Percentiles rank a stretch among this genome's conserved stretches.
phyloP scores from a whole-genome alignment of 1,284 basidiomycete species.

The Trametes versicolor region DNA sequence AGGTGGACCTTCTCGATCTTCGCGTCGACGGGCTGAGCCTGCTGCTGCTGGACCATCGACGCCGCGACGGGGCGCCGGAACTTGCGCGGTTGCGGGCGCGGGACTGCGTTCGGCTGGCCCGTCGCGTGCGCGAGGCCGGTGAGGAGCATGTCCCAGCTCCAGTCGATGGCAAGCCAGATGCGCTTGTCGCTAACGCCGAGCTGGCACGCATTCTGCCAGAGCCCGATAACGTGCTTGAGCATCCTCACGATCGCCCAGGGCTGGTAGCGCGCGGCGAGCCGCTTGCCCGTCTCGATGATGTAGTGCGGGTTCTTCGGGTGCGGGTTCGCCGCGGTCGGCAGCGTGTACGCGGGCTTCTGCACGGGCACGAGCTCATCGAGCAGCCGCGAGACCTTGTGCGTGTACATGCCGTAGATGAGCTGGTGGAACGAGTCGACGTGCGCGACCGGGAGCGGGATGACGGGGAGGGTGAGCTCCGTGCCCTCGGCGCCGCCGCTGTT shows the following conservation, averaged over 20 bases:
- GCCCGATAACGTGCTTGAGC: slow-evolving; percentile 56
- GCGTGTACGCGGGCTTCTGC: slow-evolving; percentile 45
- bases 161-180: slow-evolving; percentile 67
- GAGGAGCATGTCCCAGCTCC: slow-evolving; percentile 67
- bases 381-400: slow-evolving; percentile 59
- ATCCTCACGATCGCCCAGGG: slow-evolving; percentile 51
- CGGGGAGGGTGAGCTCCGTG: slow-evolving; percentile 59
- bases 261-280: slow-evolving; percentile 44
- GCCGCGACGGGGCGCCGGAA: slow-evolving; percentile 7
- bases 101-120: slow-evolving; percentile 27
- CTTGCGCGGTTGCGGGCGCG: slow-evolving; percentile 20
- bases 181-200: slow-evolving; percentile 64
- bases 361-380: slow-evolving; percentile 60
- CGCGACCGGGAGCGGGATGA: slow-evolving; percentile 71
- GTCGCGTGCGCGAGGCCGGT: slow-evolving; percentile 48
- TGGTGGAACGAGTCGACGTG: slow-evolving; percentile 69
- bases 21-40: background rate
- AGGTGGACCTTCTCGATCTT: background rate
- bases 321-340: slow-evolving; percentile 26
- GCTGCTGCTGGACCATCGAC: background rate
- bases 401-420: slow-evolving; percentile 70
- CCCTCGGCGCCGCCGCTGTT: slow-evolving; percentile 32
- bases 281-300: slow-evolving; percentile 39
- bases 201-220: slow-evolving; percentile 70
- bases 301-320: slow-evolving; percentile 32